Evolutionary conservation across 2,329 filamentous ascomycete genomes (phyloP), one percentile per base, ranked within the genome.

Genomic region (Bipolaris victoriae): DNA sequence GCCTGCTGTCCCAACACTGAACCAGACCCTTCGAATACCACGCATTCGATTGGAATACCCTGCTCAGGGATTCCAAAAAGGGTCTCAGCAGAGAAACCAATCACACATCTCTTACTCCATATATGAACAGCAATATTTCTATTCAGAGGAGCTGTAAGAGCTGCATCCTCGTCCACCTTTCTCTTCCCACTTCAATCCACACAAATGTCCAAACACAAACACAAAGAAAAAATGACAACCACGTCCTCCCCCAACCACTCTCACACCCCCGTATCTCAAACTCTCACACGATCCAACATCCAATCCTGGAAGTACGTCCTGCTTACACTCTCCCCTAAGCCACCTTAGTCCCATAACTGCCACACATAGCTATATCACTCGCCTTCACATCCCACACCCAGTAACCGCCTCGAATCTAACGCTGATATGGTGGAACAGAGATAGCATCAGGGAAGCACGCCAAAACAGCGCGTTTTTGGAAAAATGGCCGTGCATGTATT

Each of bases 401-500:
- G n/a, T 24, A 7, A 0, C 1, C 13, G n/a, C 7, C 5, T 1
- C 5, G 3, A 37, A 16, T 16, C 15, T 16, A n/a, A 37, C 2
- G 11, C 35, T 37, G n/a, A 37, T n/a, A 37, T 15, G 1, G 7
- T 16, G 6, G 5, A 5, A 11, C 3, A 57, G 55, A 33, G 33
- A 40, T 13, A 13, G 29, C 1, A 36, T 29, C 18, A 22, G 29
- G 16, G 31, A 45, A 4, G 33, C 33, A 16, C 49, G 44, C 16
- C 7, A 33, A 22, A 55, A 26, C 10, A 40, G 41, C 1, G 15
- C n/a, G 7, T 36, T 18, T 29, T 22, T 47, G 7, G 18, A 43
- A 3, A 9, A 33, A n/a, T 58, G 56, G 56, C 51, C 56, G 1
- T 58, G 56, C 41, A 58, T 58, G 52, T 58, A 58, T 22, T 58